A percentile compares a stretch with the other conserved stretches of the same genome.
phyloP scores from a whole-genome alignment of 148 eudicot genomes.

The Rhododendron williamsianum region DNA sequence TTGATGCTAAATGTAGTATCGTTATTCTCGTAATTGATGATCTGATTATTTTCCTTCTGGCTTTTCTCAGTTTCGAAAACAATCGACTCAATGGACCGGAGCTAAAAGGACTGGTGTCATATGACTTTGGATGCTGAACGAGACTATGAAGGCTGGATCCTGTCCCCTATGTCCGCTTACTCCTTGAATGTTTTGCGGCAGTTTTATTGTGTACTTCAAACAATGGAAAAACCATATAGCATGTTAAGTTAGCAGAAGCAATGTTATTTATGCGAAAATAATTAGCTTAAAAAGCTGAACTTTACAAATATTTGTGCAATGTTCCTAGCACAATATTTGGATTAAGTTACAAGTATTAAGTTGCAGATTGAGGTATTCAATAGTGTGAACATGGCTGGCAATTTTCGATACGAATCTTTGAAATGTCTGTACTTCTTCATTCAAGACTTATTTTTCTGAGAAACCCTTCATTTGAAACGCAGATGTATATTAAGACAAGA shows the following conservation, averaged over 20 bases:
- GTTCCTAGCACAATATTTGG: background rate
- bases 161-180: background rate
- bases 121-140: conserved; percentile 54
- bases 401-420: background rate
- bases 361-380: background rate
- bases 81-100: conserved; percentile 51
- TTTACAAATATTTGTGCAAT: background rate
- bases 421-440: background rate
- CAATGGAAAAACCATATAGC: background rate
- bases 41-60: background rate
- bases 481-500: too few relatives aligned
- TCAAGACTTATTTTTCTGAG: background rate
- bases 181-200: background rate
- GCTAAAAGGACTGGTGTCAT: conserved; percentile 47
- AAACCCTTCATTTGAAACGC: too few relatives aligned
- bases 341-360: background rate
- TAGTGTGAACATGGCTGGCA: background rate
- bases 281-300: background rate
- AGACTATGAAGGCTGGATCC: background rate
- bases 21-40: background rate
- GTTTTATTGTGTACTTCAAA: background rate
- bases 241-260: conserved; percentile 3
- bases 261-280: background rate
- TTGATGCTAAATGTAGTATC: background rate
- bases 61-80: conserved; percentile 30